Evolutionary conservation across 805 yeast species (phyloP).

Genomic region (Schizosaccharomyces lindneri): DNA sequence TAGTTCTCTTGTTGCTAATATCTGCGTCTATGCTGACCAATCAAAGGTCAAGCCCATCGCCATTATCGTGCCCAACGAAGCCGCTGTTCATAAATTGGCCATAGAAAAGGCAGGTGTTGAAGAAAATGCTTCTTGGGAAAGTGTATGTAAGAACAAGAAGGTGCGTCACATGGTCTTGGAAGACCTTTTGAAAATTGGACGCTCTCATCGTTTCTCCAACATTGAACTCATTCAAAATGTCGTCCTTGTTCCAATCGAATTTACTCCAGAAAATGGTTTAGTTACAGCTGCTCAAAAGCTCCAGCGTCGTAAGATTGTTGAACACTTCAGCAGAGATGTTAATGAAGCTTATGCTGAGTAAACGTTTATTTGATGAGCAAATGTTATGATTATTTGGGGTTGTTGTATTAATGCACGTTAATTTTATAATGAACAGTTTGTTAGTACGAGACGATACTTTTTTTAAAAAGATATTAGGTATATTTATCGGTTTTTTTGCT

Average conservation of each 20-base stretch:
- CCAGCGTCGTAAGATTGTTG: conserved; percentile 73
- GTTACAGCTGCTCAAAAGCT: conserved; percentile 91
- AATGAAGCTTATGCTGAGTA: conserved; percentile 28
- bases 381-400: no score
- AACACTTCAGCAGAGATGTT: conserved; percentile 39
- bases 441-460: no score
- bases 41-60: conserved; percentile 77
- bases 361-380: no score
- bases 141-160: conserved; percentile 28
- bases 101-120: conserved; percentile 26
- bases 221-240: conserved; percentile 66
- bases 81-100: conserved; percentile 34
- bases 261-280: conserved; percentile 92
- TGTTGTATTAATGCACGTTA: no score
- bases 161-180: conserved; percentile 30
- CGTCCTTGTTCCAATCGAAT: conserved; percentile 63
- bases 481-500: no score
- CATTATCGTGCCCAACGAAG: conserved; percentile 61
- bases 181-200: conserved; percentile 48
- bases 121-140: conserved; percentile 22
- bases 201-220: conserved; percentile 54
- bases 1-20: conserved; percentile 44
- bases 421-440: no score
- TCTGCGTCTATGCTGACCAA: conserved; percentile 84
- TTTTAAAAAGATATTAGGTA: no score